These are phyloP conservation scores for Metrosideros polymorpha DNA, from an alignment of 441 rosid genomes.

Conservation along the genomic window DNA sequence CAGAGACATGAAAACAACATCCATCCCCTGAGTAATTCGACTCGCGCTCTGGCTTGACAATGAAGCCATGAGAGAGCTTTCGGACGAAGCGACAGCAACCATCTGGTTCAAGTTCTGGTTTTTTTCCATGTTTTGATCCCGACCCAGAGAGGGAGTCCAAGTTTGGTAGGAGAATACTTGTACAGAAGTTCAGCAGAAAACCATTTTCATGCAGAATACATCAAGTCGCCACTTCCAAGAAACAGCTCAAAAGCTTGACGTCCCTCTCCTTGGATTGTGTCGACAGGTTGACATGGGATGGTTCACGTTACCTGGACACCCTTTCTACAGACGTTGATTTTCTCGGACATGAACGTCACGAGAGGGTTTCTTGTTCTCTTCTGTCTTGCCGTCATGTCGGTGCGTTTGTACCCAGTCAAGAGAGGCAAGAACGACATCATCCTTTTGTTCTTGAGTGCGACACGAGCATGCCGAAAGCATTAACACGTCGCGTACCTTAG, in stretches of 20 bases:
- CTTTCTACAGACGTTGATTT: too few species aligned
- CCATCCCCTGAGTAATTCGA: background rate
- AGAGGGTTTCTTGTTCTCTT: background rate
- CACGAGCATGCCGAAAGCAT: background rate
- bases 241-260: background rate
- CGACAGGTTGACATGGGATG: background rate
- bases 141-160: background rate
- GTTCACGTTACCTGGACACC: background rate
- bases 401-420: background rate
- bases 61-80: constrained; percentile 29
- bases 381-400: background rate
- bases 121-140: background rate
- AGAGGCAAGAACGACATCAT: background rate
- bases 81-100: constrained; percentile 12
- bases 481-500: background rate
- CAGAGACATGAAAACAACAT: background rate
- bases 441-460: background rate
- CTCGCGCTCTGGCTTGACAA: constrained; percentile 16
- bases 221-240: background rate
- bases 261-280: background rate
- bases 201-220: background rate
- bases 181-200: background rate
- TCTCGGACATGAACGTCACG: background rate
- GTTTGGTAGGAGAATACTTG: background rate
- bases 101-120: background rate